Conservation (phyloP, 768 basidiomycete species). For the Lyophyllum semitale region DNA sequence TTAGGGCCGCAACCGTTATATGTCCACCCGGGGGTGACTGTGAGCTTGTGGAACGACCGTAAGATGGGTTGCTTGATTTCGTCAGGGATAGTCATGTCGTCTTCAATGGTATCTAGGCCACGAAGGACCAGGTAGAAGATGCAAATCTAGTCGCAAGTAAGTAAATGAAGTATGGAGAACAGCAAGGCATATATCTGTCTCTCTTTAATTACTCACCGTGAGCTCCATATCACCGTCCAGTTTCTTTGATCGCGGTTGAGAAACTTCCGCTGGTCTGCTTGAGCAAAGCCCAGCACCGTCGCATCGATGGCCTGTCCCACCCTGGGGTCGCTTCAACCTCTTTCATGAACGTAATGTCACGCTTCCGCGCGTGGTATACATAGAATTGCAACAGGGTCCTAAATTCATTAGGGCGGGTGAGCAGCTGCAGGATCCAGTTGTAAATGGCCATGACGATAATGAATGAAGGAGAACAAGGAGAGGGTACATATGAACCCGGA, state of each 20-base stretch:
- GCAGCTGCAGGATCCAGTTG: slow-evolving; percentile 64
- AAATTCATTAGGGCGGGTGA: slow-evolving; percentile 85
- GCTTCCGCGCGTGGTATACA: slow-evolving; percentile 76
- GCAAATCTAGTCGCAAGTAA: slow-evolving; percentile 64
- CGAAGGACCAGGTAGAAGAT: slow-evolving; percentile 94
- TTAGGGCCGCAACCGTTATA: slow-evolving; percentile 80
- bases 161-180: not conserved
- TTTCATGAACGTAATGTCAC: slow-evolving; percentile 75
- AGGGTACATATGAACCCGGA: too few species aligned
- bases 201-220: slow-evolving; percentile 81
- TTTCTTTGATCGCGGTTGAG: slow-evolving; percentile 91
- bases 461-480: not conserved
- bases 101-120: slow-evolving; percentile 95
- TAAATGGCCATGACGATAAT: slow-evolving; percentile 53
- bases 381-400: slow-evolving; percentile 81
- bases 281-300: slow-evolving; percentile 85
- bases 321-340: slow-evolving; percentile 83
- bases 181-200: too few species aligned
- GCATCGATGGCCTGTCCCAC: slow-evolving; percentile 87
- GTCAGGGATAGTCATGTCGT: slow-evolving; percentile 96
- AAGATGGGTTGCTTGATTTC: slow-evolving; percentile 84
- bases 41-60: slow-evolving; percentile 78
- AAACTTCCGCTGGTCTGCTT: slow-evolving; percentile 91
- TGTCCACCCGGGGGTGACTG: slow-evolving; percentile 82
- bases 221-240: slow-evolving; percentile 93